These are phyloP conservation scores for Backusella australiensis DNA, from an alignment of 192 early-diverging fungal species.

Conservation along the genomic window DNA sequence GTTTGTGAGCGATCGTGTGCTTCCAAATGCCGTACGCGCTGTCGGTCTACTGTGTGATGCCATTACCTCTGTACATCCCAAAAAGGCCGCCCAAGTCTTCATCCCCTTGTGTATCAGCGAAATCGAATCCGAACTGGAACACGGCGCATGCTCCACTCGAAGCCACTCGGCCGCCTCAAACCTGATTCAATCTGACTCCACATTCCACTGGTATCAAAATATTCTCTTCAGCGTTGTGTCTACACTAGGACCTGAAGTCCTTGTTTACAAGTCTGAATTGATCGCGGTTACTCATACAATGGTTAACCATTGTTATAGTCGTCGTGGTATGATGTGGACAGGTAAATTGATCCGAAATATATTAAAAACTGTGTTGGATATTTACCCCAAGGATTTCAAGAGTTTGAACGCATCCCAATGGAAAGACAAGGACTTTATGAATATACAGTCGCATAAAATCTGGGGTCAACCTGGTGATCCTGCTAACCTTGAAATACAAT, in stretches of 20 bases:
- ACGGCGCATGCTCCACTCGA: constrained; percentile 58
- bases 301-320: constrained; percentile 53
- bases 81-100: constrained; percentile 49
- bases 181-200: constrained; percentile 54
- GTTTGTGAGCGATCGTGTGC: constrained; percentile 53
- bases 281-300: constrained; percentile 45
- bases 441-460: constrained; percentile 61
- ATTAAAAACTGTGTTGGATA: constrained; percentile 43
- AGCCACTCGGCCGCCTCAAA: constrained; percentile 42
- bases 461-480: constrained; percentile 72
- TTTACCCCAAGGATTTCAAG: constrained; percentile 59
- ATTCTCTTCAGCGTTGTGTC: constrained; percentile 58
- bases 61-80: constrained; percentile 39
- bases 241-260: constrained; percentile 44
- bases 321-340: constrained; percentile 70
- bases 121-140: constrained; percentile 63
- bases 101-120: constrained; percentile 54
- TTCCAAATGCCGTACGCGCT: constrained; percentile 68
- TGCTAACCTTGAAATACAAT: constrained; percentile 57
- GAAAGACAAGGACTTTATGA: constrained; percentile 62
- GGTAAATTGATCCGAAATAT: constrained; percentile 55
- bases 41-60: constrained; percentile 54
- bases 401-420: constrained; percentile 50
- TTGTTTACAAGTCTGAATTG: constrained; percentile 51
- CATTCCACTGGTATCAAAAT: constrained; percentile 77